phyloP scores from a whole-genome alignment of 495 filamentous ascomycete genomes.

The Elaphomyces granulatus region DNA sequence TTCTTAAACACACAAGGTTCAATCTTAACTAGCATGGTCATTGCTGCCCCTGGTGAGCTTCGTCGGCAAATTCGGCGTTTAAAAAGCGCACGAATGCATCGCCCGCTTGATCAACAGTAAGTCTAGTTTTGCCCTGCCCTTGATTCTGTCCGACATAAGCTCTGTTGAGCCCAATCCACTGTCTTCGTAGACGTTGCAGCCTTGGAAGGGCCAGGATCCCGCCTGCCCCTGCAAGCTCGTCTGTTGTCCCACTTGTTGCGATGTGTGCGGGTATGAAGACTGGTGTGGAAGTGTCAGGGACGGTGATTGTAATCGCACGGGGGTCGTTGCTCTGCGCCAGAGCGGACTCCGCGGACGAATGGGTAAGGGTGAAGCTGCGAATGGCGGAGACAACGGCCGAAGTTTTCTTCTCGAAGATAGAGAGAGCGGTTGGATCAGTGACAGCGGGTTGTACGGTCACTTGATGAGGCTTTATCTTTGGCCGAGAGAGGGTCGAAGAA shows the following conservation, averaged over 20 bases:
- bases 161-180: slow-evolving; percentile 72
- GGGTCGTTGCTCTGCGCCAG: slow-evolving; percentile 47
- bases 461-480: slow-evolving; percentile 55
- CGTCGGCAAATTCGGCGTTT: slow-evolving; percentile 30
- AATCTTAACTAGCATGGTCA: no score
- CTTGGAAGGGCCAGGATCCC: slow-evolving; percentile 53
- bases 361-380: slow-evolving; percentile 38
- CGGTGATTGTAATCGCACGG: slow-evolving; percentile 30
- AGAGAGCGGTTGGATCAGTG: slow-evolving; percentile 62
- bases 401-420: slow-evolving; percentile 71
- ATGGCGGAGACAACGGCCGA: slow-evolving; percentile 69
- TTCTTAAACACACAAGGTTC: no score
- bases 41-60: no score
- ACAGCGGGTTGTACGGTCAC: slow-evolving; percentile 60
- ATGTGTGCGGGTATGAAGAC: slow-evolving; percentile 39
- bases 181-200: slow-evolving; percentile 68
- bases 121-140: slow-evolving; percentile 14
- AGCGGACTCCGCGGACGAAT: slow-evolving; percentile 26
- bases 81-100: slow-evolving; percentile 37
- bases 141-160: slow-evolving; percentile 22
- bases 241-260: slow-evolving; percentile 23
- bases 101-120: slow-evolving; percentile 22
- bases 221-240: slow-evolving; percentile 30
- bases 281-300: slow-evolving; percentile 25
- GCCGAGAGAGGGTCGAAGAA: slow-evolving; percentile 7